Evolutionary conservation across 2,329 filamentous ascomycete genomes (phyloP).

Genomic region (Alternaria conjuncta): DNA sequence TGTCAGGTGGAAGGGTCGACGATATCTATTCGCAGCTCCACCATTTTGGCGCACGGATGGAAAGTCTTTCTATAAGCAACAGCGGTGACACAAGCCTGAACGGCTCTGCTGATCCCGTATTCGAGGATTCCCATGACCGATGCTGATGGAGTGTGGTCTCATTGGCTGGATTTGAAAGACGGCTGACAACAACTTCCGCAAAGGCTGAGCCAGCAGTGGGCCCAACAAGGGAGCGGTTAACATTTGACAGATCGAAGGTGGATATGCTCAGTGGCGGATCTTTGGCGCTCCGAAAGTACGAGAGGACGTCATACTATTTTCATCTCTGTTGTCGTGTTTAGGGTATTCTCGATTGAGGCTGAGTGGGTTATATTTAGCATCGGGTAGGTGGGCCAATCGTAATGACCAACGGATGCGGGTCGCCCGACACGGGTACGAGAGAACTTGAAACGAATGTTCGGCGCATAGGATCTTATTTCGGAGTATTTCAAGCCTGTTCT

Average conservation of each 20-base stretch:
- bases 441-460: background rate
- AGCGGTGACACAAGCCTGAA: constrained; percentile 12
- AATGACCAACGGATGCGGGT: constrained; percentile 9
- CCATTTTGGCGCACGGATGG: constrained; percentile 3
- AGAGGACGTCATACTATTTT: background rate
- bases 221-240: constrained; percentile 1
- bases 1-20: background rate
- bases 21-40: constrained; percentile 8
- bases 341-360: constrained; percentile 23
- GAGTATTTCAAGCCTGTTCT: background rate
- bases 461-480: background rate
- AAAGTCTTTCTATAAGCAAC: constrained; percentile 8
- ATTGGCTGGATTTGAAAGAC: constrained; percentile 3
- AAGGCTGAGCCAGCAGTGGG: constrained; percentile 10
- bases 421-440: constrained; percentile 5
- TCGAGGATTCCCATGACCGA: constrained; percentile 2
- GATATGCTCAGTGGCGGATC: background rate
- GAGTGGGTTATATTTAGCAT: constrained; percentile 29
- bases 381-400: constrained; percentile 12
- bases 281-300: background rate
- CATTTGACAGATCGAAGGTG: background rate
- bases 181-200: background rate
- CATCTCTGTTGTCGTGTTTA: constrained; percentile 1
- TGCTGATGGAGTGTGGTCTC: constrained; percentile 11
- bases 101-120: constrained; percentile 7